phyloP scores from a whole-genome alignment of 1,139 yeast species.

The Kodamaea plutei region DNA sequence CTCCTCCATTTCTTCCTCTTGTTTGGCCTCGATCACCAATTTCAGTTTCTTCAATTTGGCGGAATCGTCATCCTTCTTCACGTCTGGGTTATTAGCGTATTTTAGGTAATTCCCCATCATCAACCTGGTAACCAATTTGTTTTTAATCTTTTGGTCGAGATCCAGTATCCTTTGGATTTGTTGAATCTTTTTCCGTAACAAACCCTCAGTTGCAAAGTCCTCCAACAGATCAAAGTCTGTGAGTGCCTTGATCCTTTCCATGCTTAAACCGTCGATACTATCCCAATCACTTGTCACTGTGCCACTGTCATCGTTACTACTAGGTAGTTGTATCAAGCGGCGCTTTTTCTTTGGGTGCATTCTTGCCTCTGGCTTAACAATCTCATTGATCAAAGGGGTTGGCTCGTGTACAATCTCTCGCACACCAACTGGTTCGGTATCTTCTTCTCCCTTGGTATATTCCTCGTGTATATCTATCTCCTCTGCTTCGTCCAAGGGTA shows the following conservation, averaged over 20 bases:
- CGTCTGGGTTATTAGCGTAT: conserved; percentile 21
- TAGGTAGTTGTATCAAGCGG: not conserved
- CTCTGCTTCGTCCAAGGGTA: conserved; percentile 42
- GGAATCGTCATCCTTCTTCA: conserved; percentile 10
- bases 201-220: conserved; percentile 49
- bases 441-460: conserved; percentile 11
- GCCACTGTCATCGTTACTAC: conserved; percentile 18
- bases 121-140: conserved; percentile 61
- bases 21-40: conserved; percentile 15
- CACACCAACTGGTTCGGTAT: conserved; percentile 57
- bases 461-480: conserved; percentile 22
- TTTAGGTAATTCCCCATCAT: conserved; percentile 73
- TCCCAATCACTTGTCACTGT: conserved; percentile 35
- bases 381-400: conserved; percentile 48
- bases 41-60: conserved; percentile 15
- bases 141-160: conserved; percentile 52
- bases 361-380: conserved; percentile 42
- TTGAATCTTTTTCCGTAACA: conserved; percentile 55
- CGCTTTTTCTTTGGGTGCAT: conserved; percentile 6
- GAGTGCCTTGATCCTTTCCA: conserved; percentile 33
- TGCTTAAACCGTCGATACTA: conserved; percentile 33
- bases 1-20: conserved; percentile 8
- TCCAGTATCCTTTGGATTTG: conserved; percentile 46
- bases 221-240: conserved; percentile 39
- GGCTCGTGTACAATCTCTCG: conserved; percentile 44